Percentiles rank a stretch among this genome's conserved stretches.
Conservation (phyloP, 306 rosid genomes). For the Ormosia emarginata region DNA sequence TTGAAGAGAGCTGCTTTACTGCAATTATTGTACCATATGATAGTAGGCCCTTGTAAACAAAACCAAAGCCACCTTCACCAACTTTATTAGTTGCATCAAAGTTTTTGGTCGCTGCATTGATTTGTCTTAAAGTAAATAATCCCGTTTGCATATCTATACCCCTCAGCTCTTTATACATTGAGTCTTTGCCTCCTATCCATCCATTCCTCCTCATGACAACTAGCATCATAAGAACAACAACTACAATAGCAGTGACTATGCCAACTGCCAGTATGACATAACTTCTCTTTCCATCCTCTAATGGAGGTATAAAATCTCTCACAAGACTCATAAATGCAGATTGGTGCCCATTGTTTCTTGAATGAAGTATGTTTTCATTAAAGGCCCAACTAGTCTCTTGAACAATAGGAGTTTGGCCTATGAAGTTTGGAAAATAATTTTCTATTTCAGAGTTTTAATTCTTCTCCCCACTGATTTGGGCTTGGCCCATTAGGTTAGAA, state of each 20-base stretch:
- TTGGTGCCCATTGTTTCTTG: no score
- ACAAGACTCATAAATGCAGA: no score
- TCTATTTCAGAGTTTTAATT: no score
- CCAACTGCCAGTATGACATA: conserved; percentile 22
- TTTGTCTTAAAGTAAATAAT: conserved; percentile 72
- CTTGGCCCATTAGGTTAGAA: no score
- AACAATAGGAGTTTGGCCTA: no score
- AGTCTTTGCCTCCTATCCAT: conserved; percentile 58
- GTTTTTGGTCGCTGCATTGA: conserved; percentile 78
- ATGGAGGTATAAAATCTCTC: conserved; percentile 81
- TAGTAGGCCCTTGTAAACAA: conserved; percentile 88
- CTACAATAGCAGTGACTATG: conserved; percentile 33
- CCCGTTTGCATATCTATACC: conserved; percentile 84
- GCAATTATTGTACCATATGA: conserved; percentile 84
- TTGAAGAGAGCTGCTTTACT: conserved; percentile 86
- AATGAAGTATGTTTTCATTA: no score
- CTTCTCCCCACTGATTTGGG: no score
- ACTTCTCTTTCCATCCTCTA: conserved; percentile 21
- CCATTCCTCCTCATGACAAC: conserved; percentile 62
- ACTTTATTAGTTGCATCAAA: conserved; percentile 71
- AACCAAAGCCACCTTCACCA: conserved; percentile 96
- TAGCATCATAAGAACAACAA: conserved; percentile 44
- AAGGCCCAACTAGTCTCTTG: no score
- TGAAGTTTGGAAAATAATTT: no score
- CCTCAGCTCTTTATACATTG: conserved; percentile 72